A percentile compares a stretch with the other conserved stretches of the same genome.
Evolutionary conservation across 371 early-diverging fungal genomes (phyloP).

Genomic region (Gilbertella persicaria): DNA sequence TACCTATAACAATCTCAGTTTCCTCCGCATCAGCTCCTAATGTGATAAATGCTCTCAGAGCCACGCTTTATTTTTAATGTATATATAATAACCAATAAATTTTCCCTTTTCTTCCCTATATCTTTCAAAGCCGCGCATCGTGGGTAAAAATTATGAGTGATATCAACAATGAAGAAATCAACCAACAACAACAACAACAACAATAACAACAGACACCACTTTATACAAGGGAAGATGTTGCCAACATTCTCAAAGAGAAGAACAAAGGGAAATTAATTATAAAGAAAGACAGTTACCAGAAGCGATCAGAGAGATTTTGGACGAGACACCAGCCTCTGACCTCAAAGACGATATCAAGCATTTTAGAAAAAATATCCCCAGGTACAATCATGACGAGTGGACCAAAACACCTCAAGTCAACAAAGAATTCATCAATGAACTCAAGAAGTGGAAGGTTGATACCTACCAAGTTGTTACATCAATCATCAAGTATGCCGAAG

Average conservation of each 20-base stretch:
- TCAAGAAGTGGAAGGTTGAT: constrained; percentile 2
- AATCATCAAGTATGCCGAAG: constrained; percentile 9
- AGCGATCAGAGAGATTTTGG: too few species aligned
- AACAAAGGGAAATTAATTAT: too few species aligned
- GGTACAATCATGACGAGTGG: too few species aligned
- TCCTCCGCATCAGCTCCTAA: too few species aligned
- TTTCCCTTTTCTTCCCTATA: neutral
- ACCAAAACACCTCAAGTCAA: constrained; percentile 4
- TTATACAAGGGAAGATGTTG: neutral
- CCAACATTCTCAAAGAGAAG: neutral
- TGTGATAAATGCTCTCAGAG: too few species aligned
- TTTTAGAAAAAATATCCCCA: too few species aligned
- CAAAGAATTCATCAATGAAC: constrained; percentile 7
- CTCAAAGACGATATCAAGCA: too few species aligned
- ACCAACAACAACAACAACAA: neutral
- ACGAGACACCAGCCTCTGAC: too few species aligned
- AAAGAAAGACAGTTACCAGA: too few species aligned
- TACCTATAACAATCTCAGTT: too few species aligned
- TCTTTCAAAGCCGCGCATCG: neutral
- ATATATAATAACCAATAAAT: too few species aligned
- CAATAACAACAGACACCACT: neutral
- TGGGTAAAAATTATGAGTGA: neutral
- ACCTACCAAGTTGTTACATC: constrained; percentile 4
- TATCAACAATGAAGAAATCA: neutral
- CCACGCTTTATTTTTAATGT: too few species aligned